These are phyloP conservation scores for Stylosanthes scabra DNA, from an alignment of 331 rosid species.

Conservation along the genomic window DNA sequence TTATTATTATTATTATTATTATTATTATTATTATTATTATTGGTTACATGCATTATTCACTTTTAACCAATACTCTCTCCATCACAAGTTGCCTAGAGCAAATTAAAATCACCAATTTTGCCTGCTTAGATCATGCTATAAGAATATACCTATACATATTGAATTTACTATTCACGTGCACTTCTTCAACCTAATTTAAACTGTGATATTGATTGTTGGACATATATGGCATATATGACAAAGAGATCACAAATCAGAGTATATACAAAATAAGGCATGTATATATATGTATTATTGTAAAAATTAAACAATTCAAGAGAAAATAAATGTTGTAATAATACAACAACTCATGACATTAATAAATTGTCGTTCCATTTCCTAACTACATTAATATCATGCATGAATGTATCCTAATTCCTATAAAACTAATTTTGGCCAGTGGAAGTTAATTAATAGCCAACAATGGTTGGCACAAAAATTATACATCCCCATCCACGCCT, in stretches of 20 bases:
- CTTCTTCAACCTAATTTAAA: conserved; percentile 7
- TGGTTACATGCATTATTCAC: not conserved
- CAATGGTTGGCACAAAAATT: conserved; percentile 29
- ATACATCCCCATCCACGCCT: not conserved
- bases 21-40: too few relatives aligned
- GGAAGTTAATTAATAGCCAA: conserved; percentile 27
- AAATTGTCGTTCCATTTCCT: not conserved
- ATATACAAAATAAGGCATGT: not conserved
- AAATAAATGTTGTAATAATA: not conserved
- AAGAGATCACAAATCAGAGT: not conserved
- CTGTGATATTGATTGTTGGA: not conserved
- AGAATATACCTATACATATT: not conserved
- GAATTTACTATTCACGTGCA: conserved; percentile 23
- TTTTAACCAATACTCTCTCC: not conserved
- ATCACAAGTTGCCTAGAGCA: conserved; percentile 14
- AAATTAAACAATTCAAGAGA: not conserved
- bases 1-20: too few relatives aligned
- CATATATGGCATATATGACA: not conserved
- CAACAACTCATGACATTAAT: not conserved
- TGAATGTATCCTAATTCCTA: not conserved
- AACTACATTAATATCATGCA: not conserved
- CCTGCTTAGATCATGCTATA: conserved; percentile 22
- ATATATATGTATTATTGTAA: too few relatives aligned
- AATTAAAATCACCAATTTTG: conserved; percentile 24
- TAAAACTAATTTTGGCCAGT: not conserved